Percentiles rank a stretch among this genome's conserved stretches.
Conservation (phyloP, 139 green algal genomes). For the Haematococcus lacustris region DNA sequence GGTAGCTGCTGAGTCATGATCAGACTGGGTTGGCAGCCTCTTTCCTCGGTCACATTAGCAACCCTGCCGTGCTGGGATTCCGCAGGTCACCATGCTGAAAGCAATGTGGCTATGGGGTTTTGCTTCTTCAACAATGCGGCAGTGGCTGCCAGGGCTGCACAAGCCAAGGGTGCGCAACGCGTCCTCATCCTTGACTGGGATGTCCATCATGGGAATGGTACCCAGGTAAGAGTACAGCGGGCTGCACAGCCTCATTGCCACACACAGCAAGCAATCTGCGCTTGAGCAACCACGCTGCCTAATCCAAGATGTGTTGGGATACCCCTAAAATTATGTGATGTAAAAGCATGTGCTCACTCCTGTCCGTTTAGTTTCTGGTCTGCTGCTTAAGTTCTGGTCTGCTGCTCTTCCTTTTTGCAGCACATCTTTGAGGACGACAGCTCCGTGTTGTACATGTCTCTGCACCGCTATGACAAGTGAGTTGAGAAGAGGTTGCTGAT, state of each 20-base stretch:
- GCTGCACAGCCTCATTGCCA: too few relatives aligned
- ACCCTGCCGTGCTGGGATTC: too few relatives aligned
- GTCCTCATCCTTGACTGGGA: slow-evolving; percentile 77
- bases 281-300: too few relatives aligned
- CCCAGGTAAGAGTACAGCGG: slow-evolving; percentile 32
- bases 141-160: slow-evolving; percentile 48
- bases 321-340: too few relatives aligned
- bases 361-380: too few relatives aligned
- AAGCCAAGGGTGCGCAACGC: slow-evolving; percentile 26
- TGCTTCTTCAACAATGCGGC: slow-evolving; percentile 83
- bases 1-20: too few relatives aligned
- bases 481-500: neutral
- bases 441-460: slow-evolving; percentile 68
- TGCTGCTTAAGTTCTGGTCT: too few relatives aligned
- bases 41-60: too few relatives aligned
- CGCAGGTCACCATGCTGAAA: slow-evolving; percentile 73
- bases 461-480: slow-evolving; percentile 52
- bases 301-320: too few relatives aligned
- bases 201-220: slow-evolving; percentile 78
- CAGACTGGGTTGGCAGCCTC: too few relatives aligned
- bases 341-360: too few relatives aligned
- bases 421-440: slow-evolving; percentile 65
- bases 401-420: slow-evolving; percentile 22
- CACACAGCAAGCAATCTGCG: too few relatives aligned
- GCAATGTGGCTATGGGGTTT: slow-evolving; percentile 69